Evolutionary conservation across 1,284 basidiomycete species (phyloP).

Genomic region (Ceratobasidium sp.): DNA sequence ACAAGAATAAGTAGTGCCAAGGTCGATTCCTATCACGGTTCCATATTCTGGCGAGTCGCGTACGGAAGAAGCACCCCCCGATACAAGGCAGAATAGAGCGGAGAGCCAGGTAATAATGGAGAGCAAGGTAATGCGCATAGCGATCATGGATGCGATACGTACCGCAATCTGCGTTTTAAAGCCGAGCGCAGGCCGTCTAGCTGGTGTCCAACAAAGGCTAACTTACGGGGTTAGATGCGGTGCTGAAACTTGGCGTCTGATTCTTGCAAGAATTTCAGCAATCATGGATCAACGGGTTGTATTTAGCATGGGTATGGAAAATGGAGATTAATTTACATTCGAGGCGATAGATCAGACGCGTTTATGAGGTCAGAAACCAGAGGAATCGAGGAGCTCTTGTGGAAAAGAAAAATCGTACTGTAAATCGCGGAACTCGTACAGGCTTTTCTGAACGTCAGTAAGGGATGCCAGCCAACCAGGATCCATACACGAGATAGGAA

Average conservation of each 20-base stretch:
- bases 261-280: not conserved
- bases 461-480: conserved; percentile 1
- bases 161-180: not conserved
- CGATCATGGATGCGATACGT: not conserved
- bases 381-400: not conserved
- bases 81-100: not conserved
- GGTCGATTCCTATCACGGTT: conserved; percentile 95
- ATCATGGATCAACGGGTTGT: not conserved
- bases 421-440: conserved; percentile 1
- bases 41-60: conserved; percentile 75
- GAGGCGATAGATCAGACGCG: not conserved
- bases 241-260: not conserved
- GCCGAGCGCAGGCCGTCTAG: not conserved
- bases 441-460: not conserved
- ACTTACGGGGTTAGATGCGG: not conserved
- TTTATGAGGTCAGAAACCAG: not conserved
- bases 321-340: too few relatives aligned
- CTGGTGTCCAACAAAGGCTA: not conserved
- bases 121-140: too few relatives aligned
- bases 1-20: conserved; percentile 65
- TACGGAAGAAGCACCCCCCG: not conserved
- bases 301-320: too few relatives aligned
- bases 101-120: not conserved
- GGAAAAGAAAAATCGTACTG: conserved; percentile 19
- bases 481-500: not conserved